phyloP scores from a whole-genome alignment of 257 asterid genomes.

The Agastache rugosa region DNA sequence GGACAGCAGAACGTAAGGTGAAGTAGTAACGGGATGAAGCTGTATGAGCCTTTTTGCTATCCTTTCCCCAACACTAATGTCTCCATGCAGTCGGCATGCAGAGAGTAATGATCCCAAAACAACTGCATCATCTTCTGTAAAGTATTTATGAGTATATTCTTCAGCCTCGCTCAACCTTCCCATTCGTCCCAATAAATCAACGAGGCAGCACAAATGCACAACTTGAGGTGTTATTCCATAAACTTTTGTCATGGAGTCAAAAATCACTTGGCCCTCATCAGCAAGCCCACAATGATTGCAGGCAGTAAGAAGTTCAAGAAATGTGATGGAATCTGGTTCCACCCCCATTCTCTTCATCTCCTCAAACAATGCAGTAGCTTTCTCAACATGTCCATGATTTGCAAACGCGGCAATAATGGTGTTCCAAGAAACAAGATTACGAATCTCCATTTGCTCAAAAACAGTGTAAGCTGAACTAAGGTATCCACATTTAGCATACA shows the following conservation, averaged over 20 bases:
- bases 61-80: conserved; percentile 55
- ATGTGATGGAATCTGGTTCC: conserved; percentile 71
- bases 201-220: conserved; percentile 72
- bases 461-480: conserved; percentile 40
- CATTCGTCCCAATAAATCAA: conserved; percentile 72
- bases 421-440: conserved; percentile 75
- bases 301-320: conserved; percentile 65
- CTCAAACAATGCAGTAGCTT: conserved; percentile 48
- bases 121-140: conserved; percentile 56
- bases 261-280: conserved; percentile 52
- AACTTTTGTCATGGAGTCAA: conserved; percentile 49
- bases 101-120: conserved; percentile 77
- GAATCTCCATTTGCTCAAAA: conserved; percentile 55
- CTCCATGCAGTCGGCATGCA: conserved; percentile 66
- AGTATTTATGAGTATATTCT: conserved; percentile 47
- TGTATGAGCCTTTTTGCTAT: conserved; percentile 56
- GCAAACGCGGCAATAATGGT: conserved; percentile 69
- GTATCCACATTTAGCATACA: conserved; percentile 80
- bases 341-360: conserved; percentile 54
- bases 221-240: conserved; percentile 49
- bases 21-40: conserved; percentile 55
- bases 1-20: conserved; percentile 70
- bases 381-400: conserved; percentile 61
- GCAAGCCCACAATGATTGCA: conserved; percentile 80
- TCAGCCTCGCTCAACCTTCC: conserved; percentile 70